These are phyloP conservation scores for Cercospora brassicicola DNA, from an alignment of 2,329 filamentous ascomycete genomes.

Conservation along the genomic window DNA sequence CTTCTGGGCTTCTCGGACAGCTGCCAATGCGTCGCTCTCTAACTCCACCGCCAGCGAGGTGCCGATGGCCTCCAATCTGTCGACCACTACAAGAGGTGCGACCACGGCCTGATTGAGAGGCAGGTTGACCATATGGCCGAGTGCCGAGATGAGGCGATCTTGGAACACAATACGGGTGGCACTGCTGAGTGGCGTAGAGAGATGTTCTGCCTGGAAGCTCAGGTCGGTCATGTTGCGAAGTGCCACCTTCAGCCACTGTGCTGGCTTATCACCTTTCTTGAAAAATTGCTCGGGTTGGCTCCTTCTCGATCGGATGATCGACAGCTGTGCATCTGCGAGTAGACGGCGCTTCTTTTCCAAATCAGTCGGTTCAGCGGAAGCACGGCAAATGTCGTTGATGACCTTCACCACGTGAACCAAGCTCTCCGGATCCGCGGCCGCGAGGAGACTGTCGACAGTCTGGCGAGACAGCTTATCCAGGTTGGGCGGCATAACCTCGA, in stretches of 20 bases:
- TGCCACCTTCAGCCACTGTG: slow-evolving; percentile 32
- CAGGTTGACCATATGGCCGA: slow-evolving; percentile 51
- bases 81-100: slow-evolving; percentile 20
- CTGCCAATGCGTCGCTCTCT: slow-evolving; percentile 18
- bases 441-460: slow-evolving; percentile 73
- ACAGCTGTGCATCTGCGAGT: slow-evolving; percentile 56
- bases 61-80: slow-evolving; percentile 22
- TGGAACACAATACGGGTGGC: slow-evolving; percentile 54
- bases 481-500: slow-evolving; percentile 70
- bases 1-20: slow-evolving; percentile 28
- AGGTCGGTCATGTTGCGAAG: slow-evolving; percentile 33
- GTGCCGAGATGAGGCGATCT: slow-evolving; percentile 56
- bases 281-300: slow-evolving; percentile 33
- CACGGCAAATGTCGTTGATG: slow-evolving; percentile 49
- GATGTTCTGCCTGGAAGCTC: slow-evolving; percentile 20
- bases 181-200: slow-evolving; percentile 45
- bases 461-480: slow-evolving; percentile 85
- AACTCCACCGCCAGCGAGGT: slow-evolving; percentile 18
- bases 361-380: slow-evolving; percentile 48
- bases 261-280: slow-evolving; percentile 32
- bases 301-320: slow-evolving; percentile 46
- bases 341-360: slow-evolving; percentile 54
- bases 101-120: slow-evolving; percentile 30
- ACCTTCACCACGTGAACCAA: slow-evolving; percentile 55
- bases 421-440: slow-evolving; percentile 55